Evolutionary conservation across 169 alveolate genomes (phyloP), one percentile per base, ranked within the genome.

Genomic region (Babesia divergens): DNA sequence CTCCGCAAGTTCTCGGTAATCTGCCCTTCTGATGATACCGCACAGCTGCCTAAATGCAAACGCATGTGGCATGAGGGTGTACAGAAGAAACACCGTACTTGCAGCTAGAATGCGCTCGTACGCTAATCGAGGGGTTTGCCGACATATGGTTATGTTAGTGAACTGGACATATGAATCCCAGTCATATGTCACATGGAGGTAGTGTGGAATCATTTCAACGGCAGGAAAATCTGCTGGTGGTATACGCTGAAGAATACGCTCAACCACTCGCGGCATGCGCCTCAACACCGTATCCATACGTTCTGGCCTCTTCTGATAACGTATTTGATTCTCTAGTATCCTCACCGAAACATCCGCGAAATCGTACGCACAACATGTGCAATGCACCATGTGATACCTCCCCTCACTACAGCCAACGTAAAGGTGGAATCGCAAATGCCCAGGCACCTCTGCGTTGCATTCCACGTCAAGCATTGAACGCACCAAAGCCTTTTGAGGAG

Each of bases 31-130:
- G 11, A 43, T 62, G 31, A 62, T 0, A 3, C 59, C 14, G 6
- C 59, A 28, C n/a, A 62, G 56, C 14, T 44, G 60, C 35, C 16
- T 62, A 26, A 42, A 3, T 7, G 72, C 72, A 20, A 22, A 44
- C 32, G 2, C 54, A 29, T 62, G 72, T 35, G 72, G 72, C 72
- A 62, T 62, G 29, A 62, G 72, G 18, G 31, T 31, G 35, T 62
- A 62, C 32, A 62, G 59, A 34, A 44, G 32, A 49, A 62, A 28
- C 32, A 28, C 53, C 11, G 72, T 0, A 3, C 51, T 13, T 1
- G 72, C 59, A n/a, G 13, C 56, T 16, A 47, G 26, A 5, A 62
- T 24, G 1, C 51, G 18, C 24, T n/a, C 60, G 59, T 62, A 47
- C 22, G 9, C 4, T 29, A 13, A 49, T 11, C 24, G 24, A 20